Conservation (phyloP, 164 flowering plant species). For the Umbilicus rupestris region DNA sequence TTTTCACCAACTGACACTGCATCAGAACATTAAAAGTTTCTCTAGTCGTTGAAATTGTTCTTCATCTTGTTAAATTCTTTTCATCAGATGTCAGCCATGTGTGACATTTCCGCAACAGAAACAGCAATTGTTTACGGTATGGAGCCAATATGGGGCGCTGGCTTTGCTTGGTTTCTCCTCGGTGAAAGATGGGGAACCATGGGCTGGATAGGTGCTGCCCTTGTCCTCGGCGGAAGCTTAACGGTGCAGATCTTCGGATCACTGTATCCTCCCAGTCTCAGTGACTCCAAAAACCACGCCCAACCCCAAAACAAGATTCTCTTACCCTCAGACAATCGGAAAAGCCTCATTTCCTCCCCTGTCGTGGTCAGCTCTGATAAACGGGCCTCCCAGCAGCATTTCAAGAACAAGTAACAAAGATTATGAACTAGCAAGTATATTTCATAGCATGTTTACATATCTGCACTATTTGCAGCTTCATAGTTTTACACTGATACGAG, state of each 20-base stretch:
- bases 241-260: constrained; percentile 60
- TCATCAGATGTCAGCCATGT: constrained; percentile 69
- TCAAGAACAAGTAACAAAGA: constrained; percentile 11
- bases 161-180: constrained; percentile 86
- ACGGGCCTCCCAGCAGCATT: constrained; percentile 12
- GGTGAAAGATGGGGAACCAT: constrained; percentile 79
- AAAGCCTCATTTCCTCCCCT: constrained; percentile 17
- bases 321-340: constrained; percentile 20
- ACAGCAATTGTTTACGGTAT: constrained; percentile 74
- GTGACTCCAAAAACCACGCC: constrained; percentile 11
- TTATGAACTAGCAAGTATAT: no score
- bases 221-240: constrained; percentile 68
- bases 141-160: constrained; percentile 96
- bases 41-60: background rate
- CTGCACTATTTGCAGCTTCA: no score
- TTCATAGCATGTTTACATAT: no score
- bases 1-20: background rate
- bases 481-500: no score
- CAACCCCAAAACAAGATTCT: constrained; percentile 16
- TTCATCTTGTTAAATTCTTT: background rate
- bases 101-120: constrained; percentile 82
- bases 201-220: constrained; percentile 88
- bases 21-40: background rate
- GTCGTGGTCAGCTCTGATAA: constrained; percentile 20
- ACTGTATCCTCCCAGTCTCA: constrained; percentile 14